Conservation (phyloP, 2,329 filamentous ascomycete genomes). For the Trichoderma gracile region DNA sequence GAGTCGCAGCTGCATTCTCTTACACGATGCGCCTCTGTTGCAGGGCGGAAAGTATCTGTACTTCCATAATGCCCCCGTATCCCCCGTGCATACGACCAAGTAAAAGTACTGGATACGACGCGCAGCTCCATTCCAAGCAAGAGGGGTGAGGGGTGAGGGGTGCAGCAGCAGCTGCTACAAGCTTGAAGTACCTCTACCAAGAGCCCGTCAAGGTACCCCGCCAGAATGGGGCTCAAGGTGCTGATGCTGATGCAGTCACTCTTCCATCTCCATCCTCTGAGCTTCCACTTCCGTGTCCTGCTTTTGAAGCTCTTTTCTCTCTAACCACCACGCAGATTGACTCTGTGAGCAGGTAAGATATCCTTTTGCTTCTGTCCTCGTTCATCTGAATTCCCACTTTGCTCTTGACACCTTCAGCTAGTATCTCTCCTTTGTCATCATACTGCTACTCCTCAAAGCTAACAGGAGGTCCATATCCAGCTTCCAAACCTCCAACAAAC, state of each 20-base stretch:
- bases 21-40: neutral
- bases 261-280: conserved; percentile 7
- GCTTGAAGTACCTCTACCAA: neutral
- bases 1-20: neutral
- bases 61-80: fast-evolving
- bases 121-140: neutral
- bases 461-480: neutral
- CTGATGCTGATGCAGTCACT: conserved; percentile 14
- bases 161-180: conserved; percentile 7
- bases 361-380: neutral
- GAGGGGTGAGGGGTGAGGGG: neutral
- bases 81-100: fast-evolving
- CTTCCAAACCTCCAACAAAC: neutral
- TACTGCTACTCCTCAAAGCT: neutral
- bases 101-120: neutral
- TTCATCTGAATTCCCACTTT: neutral
- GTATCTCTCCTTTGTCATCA: neutral
- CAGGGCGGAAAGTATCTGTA: neutral
- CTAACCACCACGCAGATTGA: neutral
- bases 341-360: neutral
- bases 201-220: conserved; percentile 26
- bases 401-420: no score
- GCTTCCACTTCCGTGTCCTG: neutral
- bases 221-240: conserved; percentile 24
- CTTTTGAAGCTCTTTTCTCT: neutral